A percentile compares a stretch with the other conserved stretches of the same genome.
These are phyloP conservation scores for Alternaria sp. DNA, from an alignment of 2,329 filamentous ascomycete species.

Conservation along the genomic window DNA sequence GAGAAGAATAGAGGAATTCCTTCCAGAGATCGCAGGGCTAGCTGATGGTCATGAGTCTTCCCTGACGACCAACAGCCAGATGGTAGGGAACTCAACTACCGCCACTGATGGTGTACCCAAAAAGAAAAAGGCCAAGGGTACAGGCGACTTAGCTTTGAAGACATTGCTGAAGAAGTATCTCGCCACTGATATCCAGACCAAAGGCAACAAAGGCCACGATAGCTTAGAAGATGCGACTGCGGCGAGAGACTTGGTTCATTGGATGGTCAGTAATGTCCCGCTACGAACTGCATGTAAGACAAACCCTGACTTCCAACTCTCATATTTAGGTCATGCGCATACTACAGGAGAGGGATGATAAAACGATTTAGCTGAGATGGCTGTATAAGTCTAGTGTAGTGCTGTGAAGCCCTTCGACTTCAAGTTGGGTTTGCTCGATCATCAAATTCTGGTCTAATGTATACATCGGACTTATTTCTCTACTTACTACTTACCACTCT, in stretches of 20 bases:
- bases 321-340: constrained; percentile 20
- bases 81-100: background rate
- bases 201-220: constrained; percentile 74
- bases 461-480: background rate
- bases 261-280: constrained; percentile 61
- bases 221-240: constrained; percentile 89
- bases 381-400: background rate
- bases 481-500: background rate
- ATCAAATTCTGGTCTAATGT: background rate
- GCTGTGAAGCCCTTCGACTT: background rate
- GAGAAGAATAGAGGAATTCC: background rate
- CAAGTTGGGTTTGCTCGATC: background rate
- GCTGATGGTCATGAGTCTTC: background rate
- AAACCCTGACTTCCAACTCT: too few species aligned
- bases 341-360: background rate
- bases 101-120: background rate
- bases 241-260: constrained; percentile 87
- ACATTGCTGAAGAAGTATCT: constrained; percentile 86
- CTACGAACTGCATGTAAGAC: too few species aligned
- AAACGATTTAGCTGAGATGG: background rate
- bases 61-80: background rate
- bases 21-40: background rate
- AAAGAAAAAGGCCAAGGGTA: constrained; percentile 10
- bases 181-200: constrained; percentile 83
- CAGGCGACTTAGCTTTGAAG: constrained; percentile 63